Evolutionary conservation across 129 eudicot genomes (phyloP).

Genomic region (Centella asiatica): DNA sequence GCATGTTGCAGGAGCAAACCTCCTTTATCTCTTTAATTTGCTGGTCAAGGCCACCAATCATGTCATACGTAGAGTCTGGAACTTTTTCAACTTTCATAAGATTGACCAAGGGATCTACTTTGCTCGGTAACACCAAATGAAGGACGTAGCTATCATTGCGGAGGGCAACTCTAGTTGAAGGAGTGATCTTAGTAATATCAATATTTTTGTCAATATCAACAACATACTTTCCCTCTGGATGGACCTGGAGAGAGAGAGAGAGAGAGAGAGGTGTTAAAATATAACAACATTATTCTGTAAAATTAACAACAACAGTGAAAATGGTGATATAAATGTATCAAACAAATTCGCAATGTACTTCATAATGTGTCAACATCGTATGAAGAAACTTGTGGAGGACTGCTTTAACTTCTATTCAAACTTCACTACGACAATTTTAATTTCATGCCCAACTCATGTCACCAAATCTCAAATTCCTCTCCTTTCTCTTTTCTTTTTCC

Average conservation of each 20-base stretch:
- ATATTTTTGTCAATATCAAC: constrained; percentile 30
- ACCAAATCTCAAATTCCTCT: too few relatives aligned
- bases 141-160: constrained; percentile 28
- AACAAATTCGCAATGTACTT: too few relatives aligned
- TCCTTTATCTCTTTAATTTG: constrained; percentile 26
- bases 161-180: constrained; percentile 27
- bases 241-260: constrained; percentile 13
- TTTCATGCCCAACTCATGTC: too few relatives aligned
- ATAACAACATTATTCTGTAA: not conserved
- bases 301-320: too few relatives aligned
- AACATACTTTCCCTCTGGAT: constrained; percentile 25
- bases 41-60: constrained; percentile 32
- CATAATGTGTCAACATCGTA: too few relatives aligned
- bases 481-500: too few relatives aligned
- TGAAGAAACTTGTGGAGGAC: too few relatives aligned
- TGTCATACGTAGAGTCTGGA: constrained; percentile 30
- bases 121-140: constrained; percentile 24
- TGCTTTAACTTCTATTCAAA: too few relatives aligned
- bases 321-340: too few relatives aligned
- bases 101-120: constrained; percentile 26
- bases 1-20: constrained; percentile 11
- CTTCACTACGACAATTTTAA: too few relatives aligned
- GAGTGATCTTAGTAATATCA: constrained; percentile 24
- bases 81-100: constrained; percentile 31
- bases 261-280: not conserved